Evolutionary conservation across 495 filamentous ascomycete species (phyloP), one percentile per base, ranked within the genome.

Genomic region (Aspergillus cristatus): DNA sequence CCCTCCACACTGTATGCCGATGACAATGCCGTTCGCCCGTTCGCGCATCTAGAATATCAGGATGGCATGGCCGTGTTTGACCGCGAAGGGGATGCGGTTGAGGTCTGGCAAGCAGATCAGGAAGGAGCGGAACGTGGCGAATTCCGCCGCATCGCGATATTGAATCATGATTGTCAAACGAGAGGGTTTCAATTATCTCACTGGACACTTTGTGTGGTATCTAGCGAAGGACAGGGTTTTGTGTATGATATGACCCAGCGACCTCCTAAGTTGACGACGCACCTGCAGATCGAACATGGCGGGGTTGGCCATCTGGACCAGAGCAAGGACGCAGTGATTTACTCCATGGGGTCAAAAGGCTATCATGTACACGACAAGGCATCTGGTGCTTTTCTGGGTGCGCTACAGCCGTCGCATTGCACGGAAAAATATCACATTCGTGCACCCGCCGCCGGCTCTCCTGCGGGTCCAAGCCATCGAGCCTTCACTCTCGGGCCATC

Each of bases 51-150:
- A 3, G 62, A 65, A 33, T 65, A 65, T 20, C 59, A 63, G 41
- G 62, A 65, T 48, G 62, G 62, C 11, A 60, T 63, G 55, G 58
- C 46, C 0, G 58, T 63, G 10, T 65, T 65, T 33, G 60, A 65
- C 45, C 50, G 60, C 0, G 60, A 62, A 30, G 62, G 62, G 6
- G 53, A 65, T 42, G 56, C 55, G 0, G 42, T 65, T 0, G 59
- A 65, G 35, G 58, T 65, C 5, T 65, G 62, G 62, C 52, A 63
- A 31, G 28, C 57, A 4, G 60, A 48, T 16, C 18, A 53, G 16
- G 57, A 58, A 32, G 58, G 46, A 14, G 41, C 57, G 11, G 18
- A 41, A 15, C 55, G 56, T 14, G 62, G 59, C 14, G 57, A 63
- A 34, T 65, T 65, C 36, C 57, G 53, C 2, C 59, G 54, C 29